Evolutionary conservation across 495 filamentous ascomycete species (phyloP).

Genomic region (Penicillium dipodomyicola): DNA sequence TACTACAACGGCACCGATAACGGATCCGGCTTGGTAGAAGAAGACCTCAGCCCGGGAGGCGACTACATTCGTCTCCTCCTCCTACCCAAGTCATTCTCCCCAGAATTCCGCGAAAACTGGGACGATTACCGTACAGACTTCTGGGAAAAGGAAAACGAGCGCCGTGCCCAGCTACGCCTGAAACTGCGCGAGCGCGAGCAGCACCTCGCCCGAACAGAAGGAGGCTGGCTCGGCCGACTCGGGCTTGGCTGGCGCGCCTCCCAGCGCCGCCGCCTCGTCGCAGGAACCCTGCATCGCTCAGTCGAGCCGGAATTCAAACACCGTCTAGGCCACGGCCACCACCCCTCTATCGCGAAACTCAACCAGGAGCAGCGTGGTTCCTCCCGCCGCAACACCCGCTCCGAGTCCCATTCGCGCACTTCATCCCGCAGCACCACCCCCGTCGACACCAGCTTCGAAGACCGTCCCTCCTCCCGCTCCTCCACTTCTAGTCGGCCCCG

Average conservation of each 20-base stretch:
- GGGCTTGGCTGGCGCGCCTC: conserved; percentile 61
- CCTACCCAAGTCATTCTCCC: conserved; percentile 90
- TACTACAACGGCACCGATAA: conserved; percentile 50
- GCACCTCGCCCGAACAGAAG: conserved; percentile 61
- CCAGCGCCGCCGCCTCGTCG: conserved; percentile 40
- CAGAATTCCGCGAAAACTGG: conserved; percentile 96
- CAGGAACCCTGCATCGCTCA: conserved; percentile 30
- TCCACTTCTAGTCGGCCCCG: conserved; percentile 36
- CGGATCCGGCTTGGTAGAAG: conserved; percentile 57
- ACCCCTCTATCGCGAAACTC: conserved; percentile 34
- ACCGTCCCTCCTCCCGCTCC: conserved; percentile 42
- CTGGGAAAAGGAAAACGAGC: conserved; percentile 95
- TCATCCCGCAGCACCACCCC: conserved; percentile 52
- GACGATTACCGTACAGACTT: conserved; percentile 89
- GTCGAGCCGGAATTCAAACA: conserved; percentile 24
- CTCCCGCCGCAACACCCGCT: conserved; percentile 38
- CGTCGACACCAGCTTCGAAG: conserved; percentile 27
- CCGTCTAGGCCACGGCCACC: conserved; percentile 32
- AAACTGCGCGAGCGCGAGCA: conserved; percentile 64
- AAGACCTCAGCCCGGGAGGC: conserved; percentile 84
- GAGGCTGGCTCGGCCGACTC: conserved; percentile 80
- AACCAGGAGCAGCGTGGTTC: conserved; percentile 36
- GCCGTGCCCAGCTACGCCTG: conserved; percentile 67
- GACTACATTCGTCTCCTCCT: conserved; percentile 88
- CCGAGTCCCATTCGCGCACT: conserved; percentile 46